Evolutionary conservation across 2,329 filamentous ascomycete species (phyloP).

Genomic region (Colletotrichum noveboracense): DNA sequence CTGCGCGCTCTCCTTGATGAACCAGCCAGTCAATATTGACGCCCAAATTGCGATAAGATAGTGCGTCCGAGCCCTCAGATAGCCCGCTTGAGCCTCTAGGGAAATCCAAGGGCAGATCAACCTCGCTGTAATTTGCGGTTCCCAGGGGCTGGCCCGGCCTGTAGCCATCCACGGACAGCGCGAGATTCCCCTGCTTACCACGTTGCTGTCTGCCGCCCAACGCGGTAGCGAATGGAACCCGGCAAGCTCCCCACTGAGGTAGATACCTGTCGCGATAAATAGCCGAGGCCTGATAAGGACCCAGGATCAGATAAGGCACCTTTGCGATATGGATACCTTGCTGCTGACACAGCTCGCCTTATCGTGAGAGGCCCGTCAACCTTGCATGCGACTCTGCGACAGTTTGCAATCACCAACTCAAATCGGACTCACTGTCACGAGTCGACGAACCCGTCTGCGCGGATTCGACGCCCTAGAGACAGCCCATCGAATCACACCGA

Average conservation of each 20-base stretch:
- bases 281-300: background rate
- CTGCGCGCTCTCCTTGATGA: background rate
- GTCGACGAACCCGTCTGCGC: background rate
- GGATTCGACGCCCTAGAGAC: background rate
- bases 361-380: background rate
- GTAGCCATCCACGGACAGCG: background rate
- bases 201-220: background rate
- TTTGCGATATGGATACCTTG: background rate
- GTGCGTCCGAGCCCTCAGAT: background rate
- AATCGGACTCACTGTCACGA: background rate
- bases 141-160: background rate
- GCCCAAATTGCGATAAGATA: background rate
- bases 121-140: background rate
- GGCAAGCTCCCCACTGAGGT: background rate
- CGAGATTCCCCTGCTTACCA: background rate
- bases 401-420: background rate
- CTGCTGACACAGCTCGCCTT: background rate
- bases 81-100: background rate
- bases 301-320: background rate
- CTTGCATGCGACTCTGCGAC: background rate
- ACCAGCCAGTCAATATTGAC: background rate
- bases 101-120: background rate
- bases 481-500: background rate
- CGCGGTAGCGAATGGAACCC: background rate
- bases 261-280: background rate